Conservation (phyloP, 306 rosid species). For the Vigna trinervia region DNA sequence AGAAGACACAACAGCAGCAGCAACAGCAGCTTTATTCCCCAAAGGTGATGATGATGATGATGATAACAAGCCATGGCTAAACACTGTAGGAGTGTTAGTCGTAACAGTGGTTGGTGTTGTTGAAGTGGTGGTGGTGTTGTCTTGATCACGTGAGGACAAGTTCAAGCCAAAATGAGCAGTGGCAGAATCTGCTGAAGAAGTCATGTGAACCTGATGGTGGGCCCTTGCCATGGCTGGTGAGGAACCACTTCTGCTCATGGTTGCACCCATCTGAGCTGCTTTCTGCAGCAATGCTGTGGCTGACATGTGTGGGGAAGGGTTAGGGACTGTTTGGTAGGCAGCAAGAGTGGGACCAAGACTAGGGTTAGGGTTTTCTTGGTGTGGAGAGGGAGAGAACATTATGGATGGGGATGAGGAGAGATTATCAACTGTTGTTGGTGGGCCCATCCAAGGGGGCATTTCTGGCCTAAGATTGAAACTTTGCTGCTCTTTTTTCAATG, state of each 20-base stretch:
- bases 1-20: constrained; percentile 29
- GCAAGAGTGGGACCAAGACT: constrained; percentile 62
- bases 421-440: constrained; percentile 38
- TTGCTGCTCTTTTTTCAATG: constrained; percentile 64
- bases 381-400: constrained; percentile 53
- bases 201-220: constrained; percentile 69
- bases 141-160: constrained; percentile 60
- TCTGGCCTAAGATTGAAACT: constrained; percentile 56
- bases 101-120: background rate
- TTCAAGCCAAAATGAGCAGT: constrained; percentile 49
- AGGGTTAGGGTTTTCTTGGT: constrained; percentile 78
- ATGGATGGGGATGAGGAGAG: constrained; percentile 47
- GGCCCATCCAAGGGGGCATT: constrained; percentile 75
- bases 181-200: constrained; percentile 41
- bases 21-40: constrained; percentile 47
- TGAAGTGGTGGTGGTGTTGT: background rate
- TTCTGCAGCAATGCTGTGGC: constrained; percentile 98
- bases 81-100: constrained; percentile 45
- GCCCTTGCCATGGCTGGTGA: constrained; percentile 50
- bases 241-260: constrained; percentile 48
- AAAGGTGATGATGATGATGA: constrained; percentile 47
- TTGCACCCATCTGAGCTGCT: constrained; percentile 97
- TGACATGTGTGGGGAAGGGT: constrained; percentile 79
- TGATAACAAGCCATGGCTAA: constrained; percentile 39
- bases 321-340: constrained; percentile 53